These are phyloP conservation scores for Fomitopsis betulina DNA, from an alignment of 1,284 basidiomycete species.

Conservation along the genomic window DNA sequence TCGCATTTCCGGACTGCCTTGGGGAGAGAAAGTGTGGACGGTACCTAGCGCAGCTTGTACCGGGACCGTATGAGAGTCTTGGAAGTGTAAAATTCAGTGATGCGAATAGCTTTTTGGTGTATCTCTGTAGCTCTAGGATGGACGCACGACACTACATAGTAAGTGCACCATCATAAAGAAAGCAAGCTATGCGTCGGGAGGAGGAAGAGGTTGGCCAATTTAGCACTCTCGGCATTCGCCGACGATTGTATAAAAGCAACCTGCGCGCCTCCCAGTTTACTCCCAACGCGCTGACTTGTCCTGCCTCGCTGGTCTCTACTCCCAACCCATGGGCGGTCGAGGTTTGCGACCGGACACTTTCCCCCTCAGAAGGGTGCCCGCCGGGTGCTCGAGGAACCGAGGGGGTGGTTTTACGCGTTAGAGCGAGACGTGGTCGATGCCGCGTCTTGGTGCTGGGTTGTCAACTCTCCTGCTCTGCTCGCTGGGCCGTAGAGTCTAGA, in stretches of 20 bases:
- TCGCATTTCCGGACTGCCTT: no score
- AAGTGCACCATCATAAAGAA: background rate
- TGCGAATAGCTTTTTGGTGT: background rate
- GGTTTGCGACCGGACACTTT: constrained; percentile 33
- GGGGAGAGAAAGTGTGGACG: no score
- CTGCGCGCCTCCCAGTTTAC: background rate
- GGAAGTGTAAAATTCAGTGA: background rate
- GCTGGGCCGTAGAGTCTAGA: constrained; percentile 28
- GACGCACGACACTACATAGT: background rate
- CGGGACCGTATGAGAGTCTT: no score
- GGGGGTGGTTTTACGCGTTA: constrained; percentile 47
- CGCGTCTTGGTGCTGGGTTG: constrained; percentile 27
- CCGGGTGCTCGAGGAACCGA: constrained; percentile 32
- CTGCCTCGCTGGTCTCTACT: constrained; percentile 30
- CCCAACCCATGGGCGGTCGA: constrained; percentile 23
- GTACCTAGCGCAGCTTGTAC: background rate
- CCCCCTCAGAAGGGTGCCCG: constrained; percentile 35
- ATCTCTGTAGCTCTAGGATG: background rate
- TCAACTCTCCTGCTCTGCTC: constrained; percentile 23
- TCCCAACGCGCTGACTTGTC: constrained; percentile 28
- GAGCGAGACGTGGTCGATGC: constrained; percentile 18
- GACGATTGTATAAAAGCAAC: background rate
- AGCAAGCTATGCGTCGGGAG: no score
- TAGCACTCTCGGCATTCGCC: background rate
- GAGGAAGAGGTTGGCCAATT: no score